A percentile compares a stretch with the other conserved stretches of the same genome.
Evolutionary conservation across 1,139 yeast species (phyloP).

Genomic region (Yamadazyma conglobata): DNA sequence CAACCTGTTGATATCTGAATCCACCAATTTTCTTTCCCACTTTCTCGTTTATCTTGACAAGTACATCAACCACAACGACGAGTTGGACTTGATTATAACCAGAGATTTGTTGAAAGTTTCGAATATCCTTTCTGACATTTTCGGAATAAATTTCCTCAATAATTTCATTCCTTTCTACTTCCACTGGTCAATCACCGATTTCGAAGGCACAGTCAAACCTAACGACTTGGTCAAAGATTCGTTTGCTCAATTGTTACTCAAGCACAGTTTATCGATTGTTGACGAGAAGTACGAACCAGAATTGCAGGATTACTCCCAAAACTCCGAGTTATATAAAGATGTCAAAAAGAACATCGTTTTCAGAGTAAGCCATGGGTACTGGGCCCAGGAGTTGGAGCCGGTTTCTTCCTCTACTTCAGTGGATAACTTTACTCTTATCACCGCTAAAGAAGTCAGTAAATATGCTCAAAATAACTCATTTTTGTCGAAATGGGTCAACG

Average conservation of each 20-base stretch:
- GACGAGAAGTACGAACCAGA: constrained; percentile 29
- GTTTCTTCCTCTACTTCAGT: constrained; percentile 4
- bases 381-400: constrained; percentile 25
- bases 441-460: constrained; percentile 25
- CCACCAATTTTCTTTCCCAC: constrained; percentile 35
- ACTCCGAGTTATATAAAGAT: constrained; percentile 23
- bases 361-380: constrained; percentile 25
- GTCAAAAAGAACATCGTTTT: constrained; percentile 27
- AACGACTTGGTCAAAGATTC: constrained; percentile 25
- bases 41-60: constrained; percentile 33
- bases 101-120: constrained; percentile 24
- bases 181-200: constrained; percentile 35
- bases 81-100: constrained; percentile 21
- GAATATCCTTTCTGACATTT: constrained; percentile 24
- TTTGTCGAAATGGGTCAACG: constrained; percentile 31
- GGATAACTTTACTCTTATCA: constrained; percentile 6
- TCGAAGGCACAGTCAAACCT: background rate
- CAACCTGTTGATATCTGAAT: constrained; percentile 34
- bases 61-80: constrained; percentile 24
- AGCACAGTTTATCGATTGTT: constrained; percentile 23
- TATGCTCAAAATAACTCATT: constrained; percentile 33
- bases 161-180: constrained; percentile 48
- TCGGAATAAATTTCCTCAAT: constrained; percentile 46
- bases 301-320: constrained; percentile 23
- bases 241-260: constrained; percentile 31